These are phyloP conservation scores for Candida bentonensis DNA, from an alignment of 805 yeast genomes.

Conservation along the genomic window DNA sequence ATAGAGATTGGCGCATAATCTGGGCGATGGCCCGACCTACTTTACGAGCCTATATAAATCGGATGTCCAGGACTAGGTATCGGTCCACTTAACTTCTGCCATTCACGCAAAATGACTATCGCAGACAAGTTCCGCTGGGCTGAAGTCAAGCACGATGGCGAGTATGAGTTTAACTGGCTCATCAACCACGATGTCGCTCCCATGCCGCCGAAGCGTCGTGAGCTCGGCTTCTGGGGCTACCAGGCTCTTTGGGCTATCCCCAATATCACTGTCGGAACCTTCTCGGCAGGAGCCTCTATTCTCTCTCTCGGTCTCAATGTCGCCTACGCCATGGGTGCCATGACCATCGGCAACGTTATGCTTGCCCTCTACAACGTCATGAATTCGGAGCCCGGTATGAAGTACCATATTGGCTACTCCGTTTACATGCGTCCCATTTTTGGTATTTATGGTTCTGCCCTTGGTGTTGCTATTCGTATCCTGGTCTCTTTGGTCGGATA, in stretches of 20 bases:
- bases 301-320: constrained; percentile 32
- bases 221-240: neutral
- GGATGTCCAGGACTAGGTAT: too few relatives aligned
- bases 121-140: neutral
- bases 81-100: too few relatives aligned
- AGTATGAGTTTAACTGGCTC: neutral
- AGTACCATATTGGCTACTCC: constrained; percentile 36
- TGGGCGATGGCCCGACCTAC: too few relatives aligned
- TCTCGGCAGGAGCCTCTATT: constrained; percentile 33
- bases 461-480: constrained; percentile 31
- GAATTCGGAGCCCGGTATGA: constrained; percentile 33
- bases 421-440: constrained; percentile 29
- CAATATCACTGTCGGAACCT: constrained; percentile 31
- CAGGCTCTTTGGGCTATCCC: constrained; percentile 9
- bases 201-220: neutral
- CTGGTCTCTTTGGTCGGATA: constrained; percentile 22
- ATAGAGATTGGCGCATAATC: too few relatives aligned
- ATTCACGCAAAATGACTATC: neutral
- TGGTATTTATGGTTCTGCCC: constrained; percentile 31
- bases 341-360: constrained; percentile 28
- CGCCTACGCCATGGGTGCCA: constrained; percentile 30
- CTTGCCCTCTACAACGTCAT: constrained; percentile 26
- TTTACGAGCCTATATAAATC: too few relatives aligned
- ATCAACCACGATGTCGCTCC: constrained; percentile 1
- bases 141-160: neutral